Conservation (phyloP, 192 early-diverging fungal genomes). For the Borealophlyctis nickersoniae region DNA sequence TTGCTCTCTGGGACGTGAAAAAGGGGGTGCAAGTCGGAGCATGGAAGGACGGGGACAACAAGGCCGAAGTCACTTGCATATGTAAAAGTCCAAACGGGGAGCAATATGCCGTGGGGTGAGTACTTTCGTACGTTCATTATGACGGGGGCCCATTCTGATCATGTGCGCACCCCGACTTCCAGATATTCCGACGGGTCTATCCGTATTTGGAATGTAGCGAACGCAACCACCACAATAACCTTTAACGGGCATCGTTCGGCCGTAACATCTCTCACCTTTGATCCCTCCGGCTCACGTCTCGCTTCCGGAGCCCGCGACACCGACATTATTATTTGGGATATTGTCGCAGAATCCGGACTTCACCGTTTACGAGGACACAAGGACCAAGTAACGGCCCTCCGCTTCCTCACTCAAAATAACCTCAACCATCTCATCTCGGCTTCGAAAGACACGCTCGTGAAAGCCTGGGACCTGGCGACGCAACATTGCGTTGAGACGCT, state of each 20-base stretch:
- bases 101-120: conserved; percentile 82
- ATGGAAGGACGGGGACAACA: conserved; percentile 82
- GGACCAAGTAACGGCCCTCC: conserved; percentile 82
- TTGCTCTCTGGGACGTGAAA: conserved; percentile 82
- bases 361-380: conserved; percentile 90
- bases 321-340: conserved; percentile 93
- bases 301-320: conserved; percentile 92
- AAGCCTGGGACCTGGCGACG: conserved; percentile 94
- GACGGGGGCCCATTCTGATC: not conserved
- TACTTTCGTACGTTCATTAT: not conserved
- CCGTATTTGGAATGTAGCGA: conserved; percentile 75
- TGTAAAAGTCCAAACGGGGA: conserved; percentile 56
- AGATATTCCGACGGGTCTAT: conserved; percentile 90
- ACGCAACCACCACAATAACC: conserved; percentile 47
- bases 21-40: conserved; percentile 69
- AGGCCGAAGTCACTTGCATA: conserved; percentile 82
- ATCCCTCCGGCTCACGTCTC: conserved; percentile 72
- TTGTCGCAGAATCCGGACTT: conserved; percentile 85
- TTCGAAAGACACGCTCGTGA: conserved; percentile 94
- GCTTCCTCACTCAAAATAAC: conserved; percentile 50
- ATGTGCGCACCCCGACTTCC: not conserved
- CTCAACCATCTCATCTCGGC: conserved; percentile 73
- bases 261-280: conserved; percentile 81
- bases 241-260: conserved; percentile 90
- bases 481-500: conserved; percentile 94